Base-by-base conservation (phyloP, 352 stramenopile genomes). In the Pythium folliculosum region DNA sequence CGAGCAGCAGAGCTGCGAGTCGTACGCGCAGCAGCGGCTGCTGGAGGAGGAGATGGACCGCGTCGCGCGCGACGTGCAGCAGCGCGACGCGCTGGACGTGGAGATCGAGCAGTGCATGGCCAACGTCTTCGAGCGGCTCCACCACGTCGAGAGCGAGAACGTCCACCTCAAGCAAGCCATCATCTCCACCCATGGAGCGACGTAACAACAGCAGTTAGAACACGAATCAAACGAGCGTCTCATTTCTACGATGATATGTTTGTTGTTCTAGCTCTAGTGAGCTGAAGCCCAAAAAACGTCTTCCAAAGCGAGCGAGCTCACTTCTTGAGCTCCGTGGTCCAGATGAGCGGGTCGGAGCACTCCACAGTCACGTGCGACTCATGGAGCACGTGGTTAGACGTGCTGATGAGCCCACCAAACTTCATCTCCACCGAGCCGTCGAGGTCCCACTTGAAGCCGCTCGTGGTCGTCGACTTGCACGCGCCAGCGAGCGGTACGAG, bases 371-470 rank as follows among this genome's bases (percentile, higher is more conserved):
- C 88, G 30, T 79, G 72, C 13, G 72, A 30, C 30, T 80, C 77
- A 27, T 84, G 75, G 19, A 96, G 70, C 25, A 67, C 51, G 53
- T 86, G 71, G 69, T 97, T 97, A 7, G 89, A 96, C 51, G 81
- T 94, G 66, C 85, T 96, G 44, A 97, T 84, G 17, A 95, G 70
- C 1, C 82, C 83, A 4, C 91, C 90, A 70, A 97, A 95, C 14
- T 60, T 65, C 63, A 91, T 91, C 32, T 76, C 72, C 45, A 86
- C 71, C 9, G 73, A 45, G n/a, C 75, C 77, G 23, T 70, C 69
- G 16, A 97, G 61, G 64, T 97, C 89, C 90, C 90, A 97, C 77
- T 96, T 91, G 16, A 99, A 82, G 9, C 96, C 96, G 17, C 73
- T 84, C 0, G 96, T 99, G 12, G 77, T 90, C 5, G 92, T 84